Percentiles rank a stretch among this genome's conserved stretches.
phyloP scores from a whole-genome alignment of 306 rosid species.

The Fragaria iinumae region DNA sequence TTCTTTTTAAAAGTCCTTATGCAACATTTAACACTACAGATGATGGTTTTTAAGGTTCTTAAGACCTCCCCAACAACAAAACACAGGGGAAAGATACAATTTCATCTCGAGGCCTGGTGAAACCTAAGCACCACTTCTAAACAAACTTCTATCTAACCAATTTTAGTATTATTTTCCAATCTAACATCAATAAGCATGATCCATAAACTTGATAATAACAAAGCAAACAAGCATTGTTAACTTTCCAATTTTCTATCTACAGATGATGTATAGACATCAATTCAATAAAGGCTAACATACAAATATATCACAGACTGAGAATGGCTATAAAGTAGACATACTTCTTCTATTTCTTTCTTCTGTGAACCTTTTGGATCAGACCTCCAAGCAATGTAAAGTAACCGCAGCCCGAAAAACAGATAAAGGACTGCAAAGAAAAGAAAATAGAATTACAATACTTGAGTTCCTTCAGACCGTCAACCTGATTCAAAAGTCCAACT shows the following conservation, averaged over 20 bases:
- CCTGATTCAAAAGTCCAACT: background rate
- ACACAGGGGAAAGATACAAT: background rate
- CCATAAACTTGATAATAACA: background rate
- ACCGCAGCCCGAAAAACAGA: slow-evolving; percentile 81
- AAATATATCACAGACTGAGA: slow-evolving; percentile 1
- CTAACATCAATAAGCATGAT: background rate
- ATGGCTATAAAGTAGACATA: slow-evolving; percentile 27
- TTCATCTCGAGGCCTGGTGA: background rate
- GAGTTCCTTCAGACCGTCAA: slow-evolving; percentile 12
- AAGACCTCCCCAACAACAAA: background rate
- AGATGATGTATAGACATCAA: background rate
- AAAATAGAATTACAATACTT: slow-evolving; percentile 15
- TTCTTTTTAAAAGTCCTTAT: no score
- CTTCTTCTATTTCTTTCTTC: slow-evolving; percentile 99
- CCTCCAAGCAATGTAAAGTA: slow-evolving; percentile 98
- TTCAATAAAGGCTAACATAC: background rate
- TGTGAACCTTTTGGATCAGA: slow-evolving; percentile 88
- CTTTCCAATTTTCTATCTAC: slow-evolving; percentile 2
- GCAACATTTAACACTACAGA: background rate
- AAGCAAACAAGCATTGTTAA: background rate
- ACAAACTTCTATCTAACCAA: background rate
- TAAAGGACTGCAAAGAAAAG: slow-evolving; percentile 67
- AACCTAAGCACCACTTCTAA: background rate
- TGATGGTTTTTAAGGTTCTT: background rate
- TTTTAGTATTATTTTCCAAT: background rate